Evolutionary conservation across 2,329 filamentous ascomycete genomes (phyloP), one percentile per base, ranked within the genome.

Genomic region (Amauroascus niger): DNA sequence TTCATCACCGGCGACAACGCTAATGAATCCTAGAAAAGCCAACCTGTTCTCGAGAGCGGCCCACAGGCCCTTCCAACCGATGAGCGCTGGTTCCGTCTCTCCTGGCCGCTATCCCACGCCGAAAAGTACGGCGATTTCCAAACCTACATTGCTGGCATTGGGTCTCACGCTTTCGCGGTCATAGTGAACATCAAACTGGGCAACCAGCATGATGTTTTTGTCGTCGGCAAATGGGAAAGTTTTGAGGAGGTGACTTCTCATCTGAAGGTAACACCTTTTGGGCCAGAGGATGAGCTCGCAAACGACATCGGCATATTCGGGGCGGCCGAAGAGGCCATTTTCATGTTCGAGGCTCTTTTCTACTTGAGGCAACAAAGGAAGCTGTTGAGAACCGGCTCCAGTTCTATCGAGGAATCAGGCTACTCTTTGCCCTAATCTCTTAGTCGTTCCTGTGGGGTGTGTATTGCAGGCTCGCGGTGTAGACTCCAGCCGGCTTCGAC

Each of bases 151-250:
- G 28, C 6, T 6, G 28, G 11, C 28, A 32, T 11, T 11, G 28
- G 28, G 28, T 32, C 11, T 32, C 6, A 32, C 28, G 11, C 11
- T 6, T 11, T 6, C 43, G 22, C 6, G 18, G 43, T 28, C 24
- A 6, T 20, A n/a, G 43, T 28, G 24, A 45, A 8, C 22, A 8
- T 6, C 5, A 45, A 45, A 8, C 9, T 45, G 18, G 24, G 43
- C 43, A 45, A 45, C 18, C 43, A 45, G 43, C n/a, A 45, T 45
- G 43, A 45, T 14, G 24, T 45, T 45, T 45, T 45, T n/a, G 43
- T 45, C 20, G 9, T 5, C n/a, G 24, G 43, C 18, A 6, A 5
- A 28, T 22, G 6, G 6, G 43, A 22, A 45, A 6, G 43, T 5
- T 45, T 45, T n/a, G 22, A 28, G 43, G 24, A 8, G 6, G 22